A percentile compares a stretch with the other conserved stretches of the same genome.
Conservation (phyloP, 306 rosid genomes). For the Gynostemma pentaphyllum region DNA sequence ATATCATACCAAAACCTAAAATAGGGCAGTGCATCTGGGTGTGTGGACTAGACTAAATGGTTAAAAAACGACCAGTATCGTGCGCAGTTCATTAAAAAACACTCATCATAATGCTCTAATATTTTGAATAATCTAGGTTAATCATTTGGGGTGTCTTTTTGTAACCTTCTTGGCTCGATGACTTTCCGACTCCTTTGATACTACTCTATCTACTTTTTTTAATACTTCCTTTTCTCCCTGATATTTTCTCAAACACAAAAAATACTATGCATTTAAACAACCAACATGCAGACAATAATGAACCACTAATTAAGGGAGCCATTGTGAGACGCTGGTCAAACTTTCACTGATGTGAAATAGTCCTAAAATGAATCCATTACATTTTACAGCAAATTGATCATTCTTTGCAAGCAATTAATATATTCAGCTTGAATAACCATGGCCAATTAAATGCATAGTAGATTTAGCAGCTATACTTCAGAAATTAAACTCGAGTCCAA, state of each 20-base stretch:
- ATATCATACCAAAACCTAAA: neutral
- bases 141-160: too few species aligned
- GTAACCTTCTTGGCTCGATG: too few species aligned
- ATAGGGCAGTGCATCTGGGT: neutral
- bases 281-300: neutral
- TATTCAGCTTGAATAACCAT: neutral
- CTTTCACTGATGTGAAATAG: too few species aligned
- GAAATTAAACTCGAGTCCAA: slow-evolving; percentile 9
- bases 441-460: too few species aligned
- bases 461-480: neutral
- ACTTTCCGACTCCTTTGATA: neutral
- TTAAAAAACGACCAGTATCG: neutral
- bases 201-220: too few species aligned
- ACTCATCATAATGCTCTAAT: neutral
- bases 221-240: neutral
- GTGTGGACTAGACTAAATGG: neutral
- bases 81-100: neutral
- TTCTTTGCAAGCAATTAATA: neutral
- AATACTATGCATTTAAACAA: neutral
- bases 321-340: too few species aligned
- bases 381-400: neutral
- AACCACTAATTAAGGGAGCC: neutral
- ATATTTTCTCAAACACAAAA: neutral
- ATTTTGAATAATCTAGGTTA: neutral
- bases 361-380: neutral